Evolutionary conservation across 1,139 yeast species (phyloP).

Genomic region (Tardiomyces blankii): DNA sequence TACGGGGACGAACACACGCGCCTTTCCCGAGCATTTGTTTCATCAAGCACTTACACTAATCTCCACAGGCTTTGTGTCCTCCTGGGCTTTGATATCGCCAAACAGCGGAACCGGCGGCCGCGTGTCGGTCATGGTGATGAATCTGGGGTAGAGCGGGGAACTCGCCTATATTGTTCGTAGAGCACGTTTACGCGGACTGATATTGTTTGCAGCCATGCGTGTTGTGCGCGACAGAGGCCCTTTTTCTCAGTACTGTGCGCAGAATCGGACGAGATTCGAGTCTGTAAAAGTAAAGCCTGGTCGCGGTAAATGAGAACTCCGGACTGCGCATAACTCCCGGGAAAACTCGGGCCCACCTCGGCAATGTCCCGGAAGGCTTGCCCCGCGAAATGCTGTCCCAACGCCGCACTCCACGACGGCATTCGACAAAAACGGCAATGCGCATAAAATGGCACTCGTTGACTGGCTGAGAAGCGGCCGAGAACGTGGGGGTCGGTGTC

Average conservation of each 20-base stretch:
- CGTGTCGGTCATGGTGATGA: not conserved
- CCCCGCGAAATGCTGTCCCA: not conserved
- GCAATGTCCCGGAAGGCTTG: not conserved
- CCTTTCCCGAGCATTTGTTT: no score
- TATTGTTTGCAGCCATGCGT: no score
- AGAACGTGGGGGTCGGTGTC: no score
- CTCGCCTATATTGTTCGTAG: no score
- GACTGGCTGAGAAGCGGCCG: no score
- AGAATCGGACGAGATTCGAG: not conserved
- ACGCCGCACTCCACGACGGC: no score
- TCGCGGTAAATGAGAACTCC: not conserved
- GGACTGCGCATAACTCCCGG: not conserved
- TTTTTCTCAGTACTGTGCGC: not conserved
- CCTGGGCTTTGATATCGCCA: not conserved
- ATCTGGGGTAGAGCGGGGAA: no score
- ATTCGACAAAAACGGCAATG: no score
- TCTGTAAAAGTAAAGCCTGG: not conserved
- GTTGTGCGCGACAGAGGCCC: no score
- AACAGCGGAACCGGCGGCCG: not conserved
- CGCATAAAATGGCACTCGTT: no score
- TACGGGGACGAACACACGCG: no score
- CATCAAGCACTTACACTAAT: conserved; percentile 1
- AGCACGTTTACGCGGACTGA: no score
- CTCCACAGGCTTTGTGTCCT: not conserved
- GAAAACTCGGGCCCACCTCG: not conserved